Percentiles rank a stretch among this genome's conserved stretches.
Conservation (phyloP, 768 basidiomycete genomes). For the Daedaleopsis sinensis region DNA sequence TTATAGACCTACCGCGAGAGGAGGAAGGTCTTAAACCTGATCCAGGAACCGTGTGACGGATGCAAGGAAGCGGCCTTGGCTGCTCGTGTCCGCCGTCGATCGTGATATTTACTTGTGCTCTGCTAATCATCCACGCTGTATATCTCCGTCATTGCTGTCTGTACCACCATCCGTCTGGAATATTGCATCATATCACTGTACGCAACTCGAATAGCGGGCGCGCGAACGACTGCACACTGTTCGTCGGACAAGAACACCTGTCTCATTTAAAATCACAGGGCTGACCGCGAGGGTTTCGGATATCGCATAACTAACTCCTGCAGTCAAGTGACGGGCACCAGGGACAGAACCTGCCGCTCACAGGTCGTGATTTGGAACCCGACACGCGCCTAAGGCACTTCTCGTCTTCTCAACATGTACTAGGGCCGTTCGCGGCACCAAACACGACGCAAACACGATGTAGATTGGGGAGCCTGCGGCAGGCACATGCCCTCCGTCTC, state of each 20-base stretch:
- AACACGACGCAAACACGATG: conserved; percentile 20
- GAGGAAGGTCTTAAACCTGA: conserved; percentile 62
- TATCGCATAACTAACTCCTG: conserved; percentile 14
- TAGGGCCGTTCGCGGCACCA: conserved; percentile 11
- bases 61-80: conserved; percentile 42
- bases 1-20: conserved; percentile 42
- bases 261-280: background rate
- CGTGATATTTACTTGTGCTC: conserved; percentile 12
- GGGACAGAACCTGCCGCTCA: conserved; percentile 4
- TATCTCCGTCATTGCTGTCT: background rate
- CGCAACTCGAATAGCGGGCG: too few species aligned
- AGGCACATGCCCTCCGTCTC: conserved; percentile 6
- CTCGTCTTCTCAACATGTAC: conserved; percentile 12
- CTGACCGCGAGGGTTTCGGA: background rate
- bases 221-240: too few species aligned
- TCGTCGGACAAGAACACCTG: background rate
- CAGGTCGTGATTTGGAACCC: conserved; percentile 9
- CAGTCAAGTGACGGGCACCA: conserved; percentile 15
- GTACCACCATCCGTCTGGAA: too few species aligned
- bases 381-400: conserved; percentile 6
- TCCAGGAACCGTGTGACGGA: conserved; percentile 63
- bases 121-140: background rate
- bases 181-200: too few species aligned
- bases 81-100: conserved; percentile 30
- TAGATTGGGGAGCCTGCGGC: conserved; percentile 2